Evolutionary conservation across 192 early-diverging fungal genomes (phyloP).

Genomic region (Umbelopsis sp.): DNA sequence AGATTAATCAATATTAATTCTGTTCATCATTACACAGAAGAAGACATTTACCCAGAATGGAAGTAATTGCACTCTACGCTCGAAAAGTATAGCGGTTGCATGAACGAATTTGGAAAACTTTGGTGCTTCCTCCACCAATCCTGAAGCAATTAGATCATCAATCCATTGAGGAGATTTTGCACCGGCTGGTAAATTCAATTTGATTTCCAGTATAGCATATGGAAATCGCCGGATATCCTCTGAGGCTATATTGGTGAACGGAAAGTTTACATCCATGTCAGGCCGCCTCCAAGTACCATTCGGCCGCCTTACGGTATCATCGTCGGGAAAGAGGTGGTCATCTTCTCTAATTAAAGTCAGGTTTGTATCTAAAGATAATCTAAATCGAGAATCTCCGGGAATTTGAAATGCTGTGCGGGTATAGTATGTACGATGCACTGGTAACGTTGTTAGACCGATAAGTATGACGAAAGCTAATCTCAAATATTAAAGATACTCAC

Average conservation of each 20-base stretch:
- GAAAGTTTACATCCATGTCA: conserved; percentile 75
- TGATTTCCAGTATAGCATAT: conserved; percentile 89
- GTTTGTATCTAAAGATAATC: conserved; percentile 92
- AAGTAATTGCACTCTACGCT: conserved; percentile 52
- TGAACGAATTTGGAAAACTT: conserved; percentile 85
- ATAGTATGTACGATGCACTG: conserved; percentile 87
- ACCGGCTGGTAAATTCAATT: conserved; percentile 66
- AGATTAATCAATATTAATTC: background rate
- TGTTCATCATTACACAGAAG: background rate
- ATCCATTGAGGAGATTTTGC: conserved; percentile 71
- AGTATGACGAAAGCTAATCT: background rate
- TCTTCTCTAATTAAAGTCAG: conserved; percentile 94
- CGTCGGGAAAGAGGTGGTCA: conserved; percentile 49
- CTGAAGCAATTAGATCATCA: conserved; percentile 65
- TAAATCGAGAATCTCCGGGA: conserved; percentile 87
- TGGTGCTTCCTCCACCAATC: conserved; percentile 73
- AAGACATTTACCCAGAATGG: conserved; percentile 55
- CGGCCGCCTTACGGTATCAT: conserved; percentile 64
- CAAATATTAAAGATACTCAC: conserved; percentile 23
- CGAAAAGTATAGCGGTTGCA: conserved; percentile 66
- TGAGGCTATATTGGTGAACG: conserved; percentile 74
- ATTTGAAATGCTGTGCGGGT: conserved; percentile 97
- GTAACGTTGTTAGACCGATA: background rate
- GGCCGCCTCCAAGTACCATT: conserved; percentile 88
- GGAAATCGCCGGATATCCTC: conserved; percentile 84